Evolutionary conservation across 2,329 filamentous ascomycete genomes (phyloP), one percentile per base, ranked within the genome.

Genomic region (Colletotrichum euphorbiae): DNA sequence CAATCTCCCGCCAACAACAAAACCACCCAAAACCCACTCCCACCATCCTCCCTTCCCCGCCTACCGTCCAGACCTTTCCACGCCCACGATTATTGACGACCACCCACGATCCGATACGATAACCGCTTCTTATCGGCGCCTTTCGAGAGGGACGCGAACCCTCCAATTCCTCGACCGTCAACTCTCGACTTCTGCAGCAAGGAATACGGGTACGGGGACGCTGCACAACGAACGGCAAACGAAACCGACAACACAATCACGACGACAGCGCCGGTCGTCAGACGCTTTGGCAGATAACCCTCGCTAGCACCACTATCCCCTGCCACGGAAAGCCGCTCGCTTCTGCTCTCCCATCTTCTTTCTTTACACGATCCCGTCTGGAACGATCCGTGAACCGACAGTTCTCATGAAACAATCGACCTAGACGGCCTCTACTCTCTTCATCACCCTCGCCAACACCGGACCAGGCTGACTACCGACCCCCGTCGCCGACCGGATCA

Each of bases 1-100:
- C 59, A 67, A 57, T 63, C 50, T 57, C 58, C 31, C 33, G 17
- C 63, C 61, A 67, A 67, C 58, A 67, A 52, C 64, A 63, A 57
- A 63, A 51, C 51, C 64, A 36, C 36, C 42, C 42, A 62, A 63
- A 67, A 50, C 64, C 64, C 45, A 48, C 64, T 42, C 54, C 31
- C 54, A 15, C 43, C 28, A 38, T 50, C 33, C 36, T 43, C 19
- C 45, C 57, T 21, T 36, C 57, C 57, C 45, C 57, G 56, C 57
- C 57, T n/a, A 45, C 46, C 46, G 57, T 61, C 57, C 36, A 61
- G 57, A 61, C 57, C 31, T 51, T 52, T 57, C 57, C 12, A 59
- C 42, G 56, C n/a, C 50, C 19, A 62, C 60, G 19, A 56, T 52
- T 28, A 60, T 21, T 50, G 58, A 62, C 63, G 40, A 67, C 63